phyloP scores from a whole-genome alignment of 1,139 yeast species.

The Suhomyces chickasaworum region DNA sequence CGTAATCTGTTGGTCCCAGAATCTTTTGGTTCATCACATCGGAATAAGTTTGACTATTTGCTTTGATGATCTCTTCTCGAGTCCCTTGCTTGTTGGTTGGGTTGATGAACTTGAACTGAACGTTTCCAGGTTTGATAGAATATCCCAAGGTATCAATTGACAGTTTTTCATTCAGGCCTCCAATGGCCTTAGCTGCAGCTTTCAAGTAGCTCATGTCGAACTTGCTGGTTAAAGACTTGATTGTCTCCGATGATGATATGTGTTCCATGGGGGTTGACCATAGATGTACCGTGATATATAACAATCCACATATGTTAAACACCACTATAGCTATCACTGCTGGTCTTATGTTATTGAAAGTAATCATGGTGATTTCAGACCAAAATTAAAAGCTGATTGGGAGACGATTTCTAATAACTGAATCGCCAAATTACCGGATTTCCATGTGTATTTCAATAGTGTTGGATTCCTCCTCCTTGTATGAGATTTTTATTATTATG shows the following conservation, averaged over 20 bases:
- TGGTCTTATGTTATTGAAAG: neutral
- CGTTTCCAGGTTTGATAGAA: conserved; percentile 26
- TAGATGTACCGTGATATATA: neutral
- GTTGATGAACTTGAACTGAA: conserved; percentile 38
- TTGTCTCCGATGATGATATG: neutral
- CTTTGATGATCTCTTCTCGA: conserved; percentile 32
- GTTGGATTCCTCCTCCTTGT: neutral
- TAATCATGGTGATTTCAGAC: neutral
- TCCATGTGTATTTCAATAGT: neutral
- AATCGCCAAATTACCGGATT: no score
- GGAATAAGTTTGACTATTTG: conserved; percentile 37
- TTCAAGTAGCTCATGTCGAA: conserved; percentile 17
- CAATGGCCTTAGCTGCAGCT: neutral
- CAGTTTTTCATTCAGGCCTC: neutral
- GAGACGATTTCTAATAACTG: neutral
- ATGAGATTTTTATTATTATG: neutral
- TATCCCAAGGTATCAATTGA: conserved; percentile 14
- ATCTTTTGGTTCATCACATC: conserved; percentile 36
- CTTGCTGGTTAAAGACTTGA: conserved; percentile 16
- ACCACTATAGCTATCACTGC: neutral
- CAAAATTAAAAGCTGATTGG: no score
- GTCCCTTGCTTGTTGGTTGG: conserved; percentile 30
- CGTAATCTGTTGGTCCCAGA: conserved; percentile 52
- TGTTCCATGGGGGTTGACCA: neutral
- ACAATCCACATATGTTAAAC: conserved; percentile 3